Evolutionary conservation across 345 rosid species (phyloP).

Genomic region (Pugionium cornutum): DNA sequence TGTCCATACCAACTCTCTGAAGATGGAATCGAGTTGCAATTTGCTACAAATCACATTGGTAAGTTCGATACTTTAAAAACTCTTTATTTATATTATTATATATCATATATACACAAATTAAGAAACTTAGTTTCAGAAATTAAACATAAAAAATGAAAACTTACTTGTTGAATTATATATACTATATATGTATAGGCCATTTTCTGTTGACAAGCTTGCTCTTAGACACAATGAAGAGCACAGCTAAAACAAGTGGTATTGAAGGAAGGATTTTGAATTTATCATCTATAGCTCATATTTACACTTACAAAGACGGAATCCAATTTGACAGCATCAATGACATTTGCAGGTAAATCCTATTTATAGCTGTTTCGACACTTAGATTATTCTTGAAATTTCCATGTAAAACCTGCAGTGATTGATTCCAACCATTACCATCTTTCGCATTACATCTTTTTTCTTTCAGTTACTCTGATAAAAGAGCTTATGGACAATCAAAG

Average conservation of each 20-base stretch:
- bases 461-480: constrained; percentile 75
- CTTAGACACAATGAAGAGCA: constrained; percentile 74
- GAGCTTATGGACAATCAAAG: constrained; percentile 93
- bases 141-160: neutral
- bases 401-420: neutral
- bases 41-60: constrained; percentile 89
- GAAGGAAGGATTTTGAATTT: constrained; percentile 86
- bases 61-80: neutral
- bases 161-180: neutral
- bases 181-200: constrained; percentile 64
- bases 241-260: constrained; percentile 58
- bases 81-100: neutral
- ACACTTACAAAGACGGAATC: constrained; percentile 65
- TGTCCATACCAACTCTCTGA: constrained; percentile 78
- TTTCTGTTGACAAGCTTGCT: constrained; percentile 84
- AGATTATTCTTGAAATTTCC: neutral
- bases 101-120: neutral
- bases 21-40: constrained; percentile 76
- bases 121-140: neutral
- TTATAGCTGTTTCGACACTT: neutral
- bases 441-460: constrained; percentile 4
- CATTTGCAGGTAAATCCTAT: constrained; percentile 28
- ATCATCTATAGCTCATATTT: constrained; percentile 80
- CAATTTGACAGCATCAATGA: constrained; percentile 62
- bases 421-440: neutral